Conservation (phyloP, 2,329 filamentous ascomycete species). For the Knoxdaviesia capensis region DNA sequence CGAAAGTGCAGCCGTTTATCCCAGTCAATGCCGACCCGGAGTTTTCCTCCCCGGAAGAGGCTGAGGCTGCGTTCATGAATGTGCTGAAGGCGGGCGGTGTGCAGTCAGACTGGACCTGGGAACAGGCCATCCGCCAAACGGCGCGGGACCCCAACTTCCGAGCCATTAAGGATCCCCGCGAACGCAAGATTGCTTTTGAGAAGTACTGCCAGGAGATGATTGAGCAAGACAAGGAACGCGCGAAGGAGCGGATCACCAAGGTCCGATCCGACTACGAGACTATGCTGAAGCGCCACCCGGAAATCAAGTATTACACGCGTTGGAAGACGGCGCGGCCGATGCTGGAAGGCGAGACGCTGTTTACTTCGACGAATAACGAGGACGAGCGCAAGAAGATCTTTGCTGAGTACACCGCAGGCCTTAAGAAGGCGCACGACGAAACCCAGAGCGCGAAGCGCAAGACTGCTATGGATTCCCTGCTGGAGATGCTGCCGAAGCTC, state of each 20-base stretch:
- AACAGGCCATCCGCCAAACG: slow-evolving; percentile 66
- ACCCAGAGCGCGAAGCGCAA: slow-evolving; percentile 52
- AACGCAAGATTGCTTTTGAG: slow-evolving; percentile 78
- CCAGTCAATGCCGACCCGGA: slow-evolving; percentile 53
- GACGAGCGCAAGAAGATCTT: slow-evolving; percentile 76
- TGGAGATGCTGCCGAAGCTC: slow-evolving; percentile 56
- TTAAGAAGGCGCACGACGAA: slow-evolving; percentile 65
- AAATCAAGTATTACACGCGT: slow-evolving; percentile 90
- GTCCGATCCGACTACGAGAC: slow-evolving; percentile 83
- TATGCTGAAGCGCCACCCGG: slow-evolving; percentile 90
- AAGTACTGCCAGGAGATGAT: slow-evolving; percentile 86
- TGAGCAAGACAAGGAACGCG: slow-evolving; percentile 80
- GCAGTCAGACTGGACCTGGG: slow-evolving; percentile 83
- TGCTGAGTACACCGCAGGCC: slow-evolving; percentile 73
- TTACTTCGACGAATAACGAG: slow-evolving; percentile 77
- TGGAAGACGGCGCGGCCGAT: slow-evolving; percentile 94
- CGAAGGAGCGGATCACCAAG: slow-evolving; percentile 82
- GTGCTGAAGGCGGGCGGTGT: slow-evolving; percentile 69
- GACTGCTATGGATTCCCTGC: slow-evolving; percentile 67
- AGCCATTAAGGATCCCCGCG: slow-evolving; percentile 78
- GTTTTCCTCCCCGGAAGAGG: slow-evolving; percentile 64
- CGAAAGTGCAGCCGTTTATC: slow-evolving; percentile 33
- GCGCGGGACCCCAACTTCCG: slow-evolving; percentile 87
- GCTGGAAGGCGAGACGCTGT: slow-evolving; percentile 87
- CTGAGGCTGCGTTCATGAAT: slow-evolving; percentile 83